Conservation (phyloP, 176 grass and related monocot genomes). For the Carex myosuroides region DNA sequence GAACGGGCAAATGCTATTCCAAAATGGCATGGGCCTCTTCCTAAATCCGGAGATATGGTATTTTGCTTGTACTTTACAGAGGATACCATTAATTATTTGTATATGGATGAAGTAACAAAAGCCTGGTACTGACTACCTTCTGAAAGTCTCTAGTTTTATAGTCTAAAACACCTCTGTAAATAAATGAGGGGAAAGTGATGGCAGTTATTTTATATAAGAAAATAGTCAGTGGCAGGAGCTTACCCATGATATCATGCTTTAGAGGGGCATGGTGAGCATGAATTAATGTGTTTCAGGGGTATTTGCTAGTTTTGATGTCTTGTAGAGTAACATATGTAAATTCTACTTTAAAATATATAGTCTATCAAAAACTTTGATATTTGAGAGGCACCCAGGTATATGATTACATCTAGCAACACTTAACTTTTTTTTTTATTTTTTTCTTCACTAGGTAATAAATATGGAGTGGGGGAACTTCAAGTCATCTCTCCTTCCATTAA, state of each 20-base stretch:
- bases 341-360: background rate
- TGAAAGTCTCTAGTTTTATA: background rate
- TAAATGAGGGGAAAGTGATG: background rate
- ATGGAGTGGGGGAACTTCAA: slow-evolving; percentile 86
- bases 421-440: background rate
- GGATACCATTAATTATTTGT: background rate
- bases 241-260: background rate
- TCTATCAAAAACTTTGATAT: background rate
- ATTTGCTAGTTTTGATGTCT: background rate
- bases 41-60: slow-evolving; percentile 63
- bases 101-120: background rate
- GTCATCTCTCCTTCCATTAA: slow-evolving; percentile 67
- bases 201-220: background rate
- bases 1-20: slow-evolving; percentile 57
- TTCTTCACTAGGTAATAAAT: slow-evolving; percentile 55
- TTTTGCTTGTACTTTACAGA: slow-evolving; percentile 1
- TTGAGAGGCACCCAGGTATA: background rate
- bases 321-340: background rate
- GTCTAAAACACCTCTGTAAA: too few relatives aligned
- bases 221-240: background rate
- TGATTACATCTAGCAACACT: background rate
- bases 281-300: background rate
- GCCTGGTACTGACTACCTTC: background rate
- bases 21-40: slow-evolving; percentile 51
- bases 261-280: background rate